phyloP scores from a whole-genome alignment of 441 rosid genomes.

The Euphorbia schlechtendalii region DNA sequence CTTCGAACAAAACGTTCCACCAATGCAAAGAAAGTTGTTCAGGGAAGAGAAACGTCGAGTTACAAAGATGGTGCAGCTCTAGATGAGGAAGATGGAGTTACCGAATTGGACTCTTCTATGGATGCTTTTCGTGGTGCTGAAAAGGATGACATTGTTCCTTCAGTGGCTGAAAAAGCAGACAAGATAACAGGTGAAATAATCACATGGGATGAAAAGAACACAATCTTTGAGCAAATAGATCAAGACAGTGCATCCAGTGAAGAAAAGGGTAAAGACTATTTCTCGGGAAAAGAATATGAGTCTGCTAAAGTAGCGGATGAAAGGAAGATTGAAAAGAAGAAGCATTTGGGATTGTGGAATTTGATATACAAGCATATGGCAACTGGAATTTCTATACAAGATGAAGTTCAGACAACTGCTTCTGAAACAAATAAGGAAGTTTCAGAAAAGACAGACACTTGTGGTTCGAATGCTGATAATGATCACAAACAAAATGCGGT shows the following conservation, averaged over 20 bases:
- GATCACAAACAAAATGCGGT: constrained; percentile 50
- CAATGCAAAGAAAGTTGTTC: constrained; percentile 33
- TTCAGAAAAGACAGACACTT: constrained; percentile 16
- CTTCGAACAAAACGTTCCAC: constrained; percentile 26
- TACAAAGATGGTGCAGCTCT: constrained; percentile 21
- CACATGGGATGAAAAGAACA: too few species aligned
- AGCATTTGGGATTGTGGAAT: constrained; percentile 34
- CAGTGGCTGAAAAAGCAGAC: too few species aligned
- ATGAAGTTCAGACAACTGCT: constrained; percentile 23
- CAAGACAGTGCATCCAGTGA: constrained; percentile 16
- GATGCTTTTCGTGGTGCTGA: constrained; percentile 12
- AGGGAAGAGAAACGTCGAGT: constrained; percentile 14
- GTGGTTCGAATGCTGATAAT: constrained; percentile 14
- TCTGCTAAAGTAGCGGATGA: constrained; percentile 11
- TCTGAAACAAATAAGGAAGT: constrained; percentile 23
- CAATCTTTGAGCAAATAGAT: constrained; percentile 13
- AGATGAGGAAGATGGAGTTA: background rate
- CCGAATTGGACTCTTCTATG: background rate
- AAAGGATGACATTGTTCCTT: background rate
- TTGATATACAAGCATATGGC: constrained; percentile 47
- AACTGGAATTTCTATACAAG: constrained; percentile 39
- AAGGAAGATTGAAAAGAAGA: constrained; percentile 29
- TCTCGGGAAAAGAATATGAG: constrained; percentile 17
- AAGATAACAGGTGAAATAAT: too few species aligned
- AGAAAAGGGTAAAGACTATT: constrained; percentile 21